Percentiles rank a stretch among this genome's conserved stretches.
Conservation (phyloP, 2,329 filamentous ascomycete species). For the Pestalotiopsis sp. region DNA sequence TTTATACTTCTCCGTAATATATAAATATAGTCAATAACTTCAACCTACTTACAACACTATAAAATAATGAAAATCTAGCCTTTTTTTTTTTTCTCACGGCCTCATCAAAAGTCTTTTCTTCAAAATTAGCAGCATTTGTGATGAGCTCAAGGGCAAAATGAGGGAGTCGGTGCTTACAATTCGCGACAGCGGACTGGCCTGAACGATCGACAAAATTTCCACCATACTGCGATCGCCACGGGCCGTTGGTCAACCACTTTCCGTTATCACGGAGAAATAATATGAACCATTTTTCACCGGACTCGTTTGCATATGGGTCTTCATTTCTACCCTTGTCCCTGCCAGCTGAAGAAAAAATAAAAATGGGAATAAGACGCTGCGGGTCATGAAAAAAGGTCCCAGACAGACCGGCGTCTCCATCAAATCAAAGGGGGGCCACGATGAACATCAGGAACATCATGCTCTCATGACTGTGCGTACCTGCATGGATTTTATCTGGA, state of each 20-base stretch:
- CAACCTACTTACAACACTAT: background rate
- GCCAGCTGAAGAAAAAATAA: background rate
- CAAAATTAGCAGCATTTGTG: background rate
- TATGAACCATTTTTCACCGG: background rate
- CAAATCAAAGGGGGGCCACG: background rate
- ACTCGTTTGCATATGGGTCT: background rate
- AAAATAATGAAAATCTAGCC: background rate
- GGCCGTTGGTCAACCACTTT: background rate
- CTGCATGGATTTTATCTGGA: background rate
- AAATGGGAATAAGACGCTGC: background rate
- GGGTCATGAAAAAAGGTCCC: background rate
- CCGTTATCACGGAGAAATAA: slow-evolving; percentile 3
- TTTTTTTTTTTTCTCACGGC: background rate
- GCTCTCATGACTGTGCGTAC: background rate
- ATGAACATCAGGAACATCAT: background rate
- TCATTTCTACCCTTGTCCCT: slow-evolving; percentile 7
- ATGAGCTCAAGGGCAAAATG: background rate
- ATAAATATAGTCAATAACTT: slow-evolving; percentile 3
- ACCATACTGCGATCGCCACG: slow-evolving; percentile 1
- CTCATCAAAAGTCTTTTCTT: background rate
- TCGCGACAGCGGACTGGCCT: background rate
- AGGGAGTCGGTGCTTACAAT: background rate
- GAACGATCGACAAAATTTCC: background rate
- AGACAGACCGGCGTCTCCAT: background rate
- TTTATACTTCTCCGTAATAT: slow-evolving; percentile 1